A percentile compares a stretch with the other conserved stretches of the same genome.
Conservation (phyloP, 305 asterid genomes). For the Solanum hybrid region DNA sequence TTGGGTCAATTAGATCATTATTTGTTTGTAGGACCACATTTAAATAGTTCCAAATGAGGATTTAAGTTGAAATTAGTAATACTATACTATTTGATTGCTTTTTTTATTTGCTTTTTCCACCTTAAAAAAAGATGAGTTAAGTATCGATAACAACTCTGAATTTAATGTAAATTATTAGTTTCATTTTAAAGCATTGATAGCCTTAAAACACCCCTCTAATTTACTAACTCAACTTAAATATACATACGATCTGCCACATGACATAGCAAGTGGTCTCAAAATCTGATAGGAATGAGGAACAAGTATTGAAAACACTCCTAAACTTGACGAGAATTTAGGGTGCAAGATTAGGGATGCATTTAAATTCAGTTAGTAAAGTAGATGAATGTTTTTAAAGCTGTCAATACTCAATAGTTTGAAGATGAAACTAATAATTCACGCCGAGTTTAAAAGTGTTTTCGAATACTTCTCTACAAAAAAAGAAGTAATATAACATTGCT, state of each 20-base stretch:
- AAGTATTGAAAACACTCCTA: too few relatives aligned
- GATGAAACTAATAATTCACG: neutral
- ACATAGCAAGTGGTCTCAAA: accelerated
- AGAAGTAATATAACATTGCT: neutral
- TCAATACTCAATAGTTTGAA: neutral
- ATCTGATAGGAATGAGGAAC: neutral
- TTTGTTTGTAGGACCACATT: neutral
- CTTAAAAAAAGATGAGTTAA: neutral
- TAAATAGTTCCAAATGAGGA: neutral
- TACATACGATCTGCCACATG: neutral
- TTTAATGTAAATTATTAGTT: too few relatives aligned
- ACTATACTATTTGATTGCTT: neutral
- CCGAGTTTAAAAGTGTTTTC: accelerated
- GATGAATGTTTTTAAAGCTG: neutral
- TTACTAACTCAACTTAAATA: neutral
- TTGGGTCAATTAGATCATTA: neutral
- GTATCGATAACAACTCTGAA: too few relatives aligned
- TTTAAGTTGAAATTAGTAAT: neutral
- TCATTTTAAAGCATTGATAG: neutral
- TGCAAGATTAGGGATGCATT: too few relatives aligned
- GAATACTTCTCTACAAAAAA: neutral
- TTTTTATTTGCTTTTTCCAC: neutral
- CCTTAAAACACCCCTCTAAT: too few relatives aligned
- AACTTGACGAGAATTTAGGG: too few relatives aligned
- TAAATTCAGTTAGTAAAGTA: too few relatives aligned